Percentiles rank a stretch among this genome's conserved stretches.
phyloP scores from a whole-genome alignment of 352 stramenopile species.

The Phytophthora sp. region DNA sequence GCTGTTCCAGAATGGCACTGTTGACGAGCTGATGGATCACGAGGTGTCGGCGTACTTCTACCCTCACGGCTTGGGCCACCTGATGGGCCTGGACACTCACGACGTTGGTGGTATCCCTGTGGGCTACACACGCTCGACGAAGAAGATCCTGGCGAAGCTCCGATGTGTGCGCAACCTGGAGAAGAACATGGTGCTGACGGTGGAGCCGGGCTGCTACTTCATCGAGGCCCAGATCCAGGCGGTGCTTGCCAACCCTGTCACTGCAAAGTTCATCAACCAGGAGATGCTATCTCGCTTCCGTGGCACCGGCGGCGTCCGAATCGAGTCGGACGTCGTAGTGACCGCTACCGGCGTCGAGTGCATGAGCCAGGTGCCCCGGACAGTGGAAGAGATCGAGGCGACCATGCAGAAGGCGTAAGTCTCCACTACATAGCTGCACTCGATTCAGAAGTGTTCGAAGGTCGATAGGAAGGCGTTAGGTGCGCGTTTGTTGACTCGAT shows the following conservation, averaged over 20 bases:
- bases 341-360: constrained; percentile 96
- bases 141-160: constrained; percentile 85
- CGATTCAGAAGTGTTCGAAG: background rate
- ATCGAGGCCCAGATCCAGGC: constrained; percentile 96
- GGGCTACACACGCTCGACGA: constrained; percentile 61
- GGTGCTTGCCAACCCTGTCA: constrained; percentile 83
- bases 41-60: constrained; percentile 98
- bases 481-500: constrained; percentile 7
- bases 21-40: constrained; percentile 96
- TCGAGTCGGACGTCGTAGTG: constrained; percentile 98
- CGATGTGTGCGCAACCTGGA: constrained; percentile 93
- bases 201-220: constrained; percentile 99
- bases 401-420: constrained; percentile 86
- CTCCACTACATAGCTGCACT: constrained; percentile 1
- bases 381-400: constrained; percentile 94
- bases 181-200: constrained; percentile 96
- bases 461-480: constrained; percentile 2
- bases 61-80: constrained; percentile 98
- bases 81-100: constrained; percentile 99
- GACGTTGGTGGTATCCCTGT: constrained; percentile 94
- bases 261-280: constrained; percentile 86
- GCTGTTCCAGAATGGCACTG: constrained; percentile 87
- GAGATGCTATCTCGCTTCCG: constrained; percentile 91
- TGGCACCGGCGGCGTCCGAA: constrained; percentile 94
- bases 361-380: constrained; percentile 96